Evolutionary conservation across 768 basidiomycete genomes (phyloP).

Genomic region (Pleurotus cornucopiae): DNA sequence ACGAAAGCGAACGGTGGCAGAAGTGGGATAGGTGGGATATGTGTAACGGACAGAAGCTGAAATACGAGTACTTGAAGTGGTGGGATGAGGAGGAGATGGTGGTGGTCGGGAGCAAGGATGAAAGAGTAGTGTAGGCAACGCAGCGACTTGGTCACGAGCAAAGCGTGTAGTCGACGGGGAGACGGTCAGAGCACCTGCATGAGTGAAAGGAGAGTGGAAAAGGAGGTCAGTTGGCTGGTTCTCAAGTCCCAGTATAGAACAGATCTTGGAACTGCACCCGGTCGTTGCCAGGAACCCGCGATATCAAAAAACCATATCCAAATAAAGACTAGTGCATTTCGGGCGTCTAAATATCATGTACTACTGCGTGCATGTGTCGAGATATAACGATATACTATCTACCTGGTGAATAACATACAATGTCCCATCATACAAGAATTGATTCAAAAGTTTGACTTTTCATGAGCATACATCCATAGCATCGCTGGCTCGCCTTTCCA

Average conservation of each 20-base stretch:
- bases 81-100: slow-evolving; percentile 11
- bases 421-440: slow-evolving; percentile 4
- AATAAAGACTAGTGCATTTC: neutral
- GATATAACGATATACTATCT: slow-evolving; percentile 7
- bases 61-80: slow-evolving; percentile 12
- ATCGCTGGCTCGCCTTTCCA: slow-evolving; percentile 26
- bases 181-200: slow-evolving; percentile 15
- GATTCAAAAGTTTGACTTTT: slow-evolving; percentile 6
- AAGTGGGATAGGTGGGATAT: neutral
- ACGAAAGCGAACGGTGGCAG: slow-evolving; percentile 1
- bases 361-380: neutral
- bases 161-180: slow-evolving; percentile 6
- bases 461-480: slow-evolving; percentile 38
- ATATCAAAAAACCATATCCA: slow-evolving; percentile 9
- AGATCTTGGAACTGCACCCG: slow-evolving; percentile 10
- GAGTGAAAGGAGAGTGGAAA: slow-evolving; percentile 19
- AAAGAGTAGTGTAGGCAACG: slow-evolving; percentile 17
- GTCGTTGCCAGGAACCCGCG: slow-evolving; percentile 24
- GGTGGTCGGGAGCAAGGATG: slow-evolving; percentile 11
- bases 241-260: slow-evolving; percentile 2
- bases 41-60: slow-evolving; percentile 8
- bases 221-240: slow-evolving; percentile 16
- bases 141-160: slow-evolving; percentile 9
- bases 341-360: neutral
- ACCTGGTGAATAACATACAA: slow-evolving; percentile 9